Base-by-base conservation (phyloP, 768 basidiomycete genomes). In the Auriculariales sp. region DNA sequence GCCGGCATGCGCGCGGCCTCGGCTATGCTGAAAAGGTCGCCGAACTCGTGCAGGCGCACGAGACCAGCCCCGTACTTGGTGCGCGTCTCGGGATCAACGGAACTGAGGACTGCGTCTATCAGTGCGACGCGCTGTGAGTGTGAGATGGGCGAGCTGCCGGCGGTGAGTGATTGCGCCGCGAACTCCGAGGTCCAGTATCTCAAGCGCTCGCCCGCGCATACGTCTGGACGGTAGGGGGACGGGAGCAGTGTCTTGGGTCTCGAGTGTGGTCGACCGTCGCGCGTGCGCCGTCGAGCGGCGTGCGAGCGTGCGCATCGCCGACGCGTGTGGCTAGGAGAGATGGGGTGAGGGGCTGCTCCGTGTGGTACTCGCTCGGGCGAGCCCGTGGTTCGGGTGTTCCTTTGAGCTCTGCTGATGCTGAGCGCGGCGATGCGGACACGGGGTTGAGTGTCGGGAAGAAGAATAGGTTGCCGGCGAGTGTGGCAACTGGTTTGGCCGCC, bases 31-130 rank as follows among this genome's bases (percentile, higher is more conserved):
- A 58, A 45, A 27, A 59, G 62, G 14, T 68, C 62, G 28, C 68
- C 69, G 47, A 66, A 70, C 49, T 70, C 63, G 0, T 56, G 61
- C 56, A 65, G 71, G 1, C 58, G 52, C 0, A 66, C 57, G 0
- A 66, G 30, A 0, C 66, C 64, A 0, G 67, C 64, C 0, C 58
- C 63, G 36, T 68, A 68, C 10, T 7, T 36, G 7, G 6, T 17
- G 7, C 6, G 35, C 6, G 35, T 36, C 6, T 12, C 6, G 5
- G 7, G 35, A 6, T 36, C 35, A 19, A 36, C 35, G 22, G 35
- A 36, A 12, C 15, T 19, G 7, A 36, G 35, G 5, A 36, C n/a
- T 17, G 35, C 35, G 5, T 7, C n/a, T 36, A n/a, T n/a, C n/a
- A n/a, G n/a, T n/a, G n/a, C 7, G 7, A 7, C 35, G 6, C 7